Percentiles rank a stretch among this genome's conserved stretches.
These are phyloP conservation scores for Cyberlindnera misumaiensis DNA, from an alignment of 805 yeast species.

Conservation along the genomic window DNA sequence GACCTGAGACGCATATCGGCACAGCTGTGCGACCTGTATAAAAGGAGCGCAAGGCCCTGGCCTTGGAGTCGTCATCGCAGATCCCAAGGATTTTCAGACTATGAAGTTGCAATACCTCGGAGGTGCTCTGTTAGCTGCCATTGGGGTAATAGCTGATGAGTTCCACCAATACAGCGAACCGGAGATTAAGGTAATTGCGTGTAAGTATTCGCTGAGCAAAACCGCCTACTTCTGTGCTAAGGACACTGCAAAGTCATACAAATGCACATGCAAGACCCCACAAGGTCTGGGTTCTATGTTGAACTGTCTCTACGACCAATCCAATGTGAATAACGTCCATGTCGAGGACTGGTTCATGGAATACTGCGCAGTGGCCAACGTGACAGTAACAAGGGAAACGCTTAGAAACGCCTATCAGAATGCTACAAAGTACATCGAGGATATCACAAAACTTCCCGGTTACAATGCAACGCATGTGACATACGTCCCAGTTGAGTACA, in stretches of 20 bases:
- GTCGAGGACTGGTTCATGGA: conserved; percentile 21
- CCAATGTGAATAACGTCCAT: conserved; percentile 5
- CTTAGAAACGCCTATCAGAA: conserved; percentile 34
- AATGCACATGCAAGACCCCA: conserved; percentile 23
- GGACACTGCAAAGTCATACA: conserved; percentile 16
- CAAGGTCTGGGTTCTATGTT: conserved; percentile 26
- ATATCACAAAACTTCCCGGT: conserved; percentile 25
- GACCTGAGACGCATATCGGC: no score
- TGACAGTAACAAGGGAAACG: conserved; percentile 26
- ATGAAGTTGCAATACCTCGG: no score
- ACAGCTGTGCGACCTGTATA: no score
- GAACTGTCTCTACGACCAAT: conserved; percentile 23
- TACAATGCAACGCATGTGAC: conserved; percentile 30
- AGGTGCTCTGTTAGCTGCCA: not conserved
- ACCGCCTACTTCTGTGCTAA: conserved; percentile 21
- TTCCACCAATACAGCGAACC: conserved; percentile 15
- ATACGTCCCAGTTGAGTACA: conserved; percentile 31
- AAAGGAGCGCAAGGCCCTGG: not conserved
- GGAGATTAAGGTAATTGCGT: conserved; percentile 16
- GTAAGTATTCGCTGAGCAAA: conserved; percentile 19
- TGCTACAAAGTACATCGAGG: conserved; percentile 36
- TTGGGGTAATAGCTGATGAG: not conserved
- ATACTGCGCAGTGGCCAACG: conserved; percentile 18
- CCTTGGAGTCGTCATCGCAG: no score
- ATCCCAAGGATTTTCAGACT: no score